Evolutionary conservation across 805 yeast genomes (phyloP).

Genomic region (Hanseniaspora mollemarum): DNA sequence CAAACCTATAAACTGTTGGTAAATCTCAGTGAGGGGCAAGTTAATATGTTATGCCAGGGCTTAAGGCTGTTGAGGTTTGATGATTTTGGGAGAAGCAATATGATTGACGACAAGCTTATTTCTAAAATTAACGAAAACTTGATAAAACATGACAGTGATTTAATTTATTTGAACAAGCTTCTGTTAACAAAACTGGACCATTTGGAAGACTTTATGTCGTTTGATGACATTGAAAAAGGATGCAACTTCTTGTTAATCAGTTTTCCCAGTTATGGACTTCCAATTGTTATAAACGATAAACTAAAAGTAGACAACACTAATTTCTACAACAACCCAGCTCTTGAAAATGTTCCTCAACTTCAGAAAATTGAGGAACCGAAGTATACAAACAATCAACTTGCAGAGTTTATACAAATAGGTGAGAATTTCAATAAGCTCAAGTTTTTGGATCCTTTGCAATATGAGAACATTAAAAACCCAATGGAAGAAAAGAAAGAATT

Average conservation of each 20-base stretch:
- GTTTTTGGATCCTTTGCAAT: neutral
- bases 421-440: neutral
- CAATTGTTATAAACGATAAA: slow-evolving; percentile 6
- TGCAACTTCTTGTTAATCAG: neutral
- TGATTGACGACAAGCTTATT: neutral
- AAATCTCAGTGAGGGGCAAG: neutral
- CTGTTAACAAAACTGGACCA: neutral
- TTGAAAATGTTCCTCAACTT: neutral
- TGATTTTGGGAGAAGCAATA: neutral
- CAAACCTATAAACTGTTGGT: neutral
- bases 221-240: slow-evolving; percentile 11
- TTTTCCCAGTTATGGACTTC: neutral
- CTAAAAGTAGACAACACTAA: neutral
- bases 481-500: slow-evolving; percentile 2
- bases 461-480: neutral
- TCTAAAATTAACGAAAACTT: slow-evolving; percentile 1
- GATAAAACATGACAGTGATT: neutral
- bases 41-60: slow-evolving; percentile 1
- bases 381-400: neutral
- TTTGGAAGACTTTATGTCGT: slow-evolving; percentile 5
- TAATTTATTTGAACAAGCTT: neutral
- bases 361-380: no score
- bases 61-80: slow-evolving; percentile 5
- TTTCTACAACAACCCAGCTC: neutral
- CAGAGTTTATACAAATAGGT: slow-evolving; percentile 6